These are phyloP conservation scores for Exobasidium cylindrosporum DNA, from an alignment of 1,284 basidiomycete genomes.

Conservation along the genomic window DNA sequence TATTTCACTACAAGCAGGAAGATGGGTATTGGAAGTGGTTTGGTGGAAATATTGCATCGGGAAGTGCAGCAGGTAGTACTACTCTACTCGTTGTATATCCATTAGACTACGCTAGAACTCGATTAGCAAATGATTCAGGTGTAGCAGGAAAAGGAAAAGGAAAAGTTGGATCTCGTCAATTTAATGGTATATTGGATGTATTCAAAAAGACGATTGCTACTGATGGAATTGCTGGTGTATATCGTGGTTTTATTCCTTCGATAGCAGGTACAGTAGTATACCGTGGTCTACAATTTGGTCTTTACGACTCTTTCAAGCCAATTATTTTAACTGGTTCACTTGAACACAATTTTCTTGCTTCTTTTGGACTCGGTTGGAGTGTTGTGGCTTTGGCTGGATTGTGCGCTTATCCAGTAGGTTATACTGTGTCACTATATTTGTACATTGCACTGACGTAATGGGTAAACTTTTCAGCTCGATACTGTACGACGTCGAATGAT, in stretches of 20 bases:
- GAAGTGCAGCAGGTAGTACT: conserved; percentile 94
- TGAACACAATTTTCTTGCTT: conserved; percentile 84
- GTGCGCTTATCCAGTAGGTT: conserved; percentile 72
- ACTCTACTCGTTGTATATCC: conserved; percentile 97
- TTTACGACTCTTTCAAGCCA: conserved; percentile 81
- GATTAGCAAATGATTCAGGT: conserved; percentile 95
- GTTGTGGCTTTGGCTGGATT: conserved; percentile 93
- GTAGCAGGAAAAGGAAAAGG: conserved; percentile 79
- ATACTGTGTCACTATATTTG: too few species aligned
- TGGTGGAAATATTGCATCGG: conserved; percentile 77
- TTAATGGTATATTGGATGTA: conserved; percentile 91
- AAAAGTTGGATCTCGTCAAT: conserved; percentile 74
- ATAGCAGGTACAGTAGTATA: conserved; percentile 94
- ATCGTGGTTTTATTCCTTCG: conserved; percentile 91
- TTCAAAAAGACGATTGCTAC: conserved; percentile 68
- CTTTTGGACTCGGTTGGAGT: conserved; percentile 87
- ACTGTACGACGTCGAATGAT: conserved; percentile 71
- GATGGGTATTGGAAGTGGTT: conserved; percentile 50
- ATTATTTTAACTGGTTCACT: conserved; percentile 84
- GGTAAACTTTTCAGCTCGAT: conserved; percentile 62
- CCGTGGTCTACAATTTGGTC: conserved; percentile 75
- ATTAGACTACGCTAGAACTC: conserved; percentile 93
- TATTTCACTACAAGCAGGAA: conserved; percentile 45
- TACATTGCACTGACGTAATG: too few species aligned
- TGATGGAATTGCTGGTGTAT: conserved; percentile 62